Percentiles rank a stretch among this genome's conserved stretches.
phyloP scores from a whole-genome alignment of 345 rosid species.

The Adansonia digitata region DNA sequence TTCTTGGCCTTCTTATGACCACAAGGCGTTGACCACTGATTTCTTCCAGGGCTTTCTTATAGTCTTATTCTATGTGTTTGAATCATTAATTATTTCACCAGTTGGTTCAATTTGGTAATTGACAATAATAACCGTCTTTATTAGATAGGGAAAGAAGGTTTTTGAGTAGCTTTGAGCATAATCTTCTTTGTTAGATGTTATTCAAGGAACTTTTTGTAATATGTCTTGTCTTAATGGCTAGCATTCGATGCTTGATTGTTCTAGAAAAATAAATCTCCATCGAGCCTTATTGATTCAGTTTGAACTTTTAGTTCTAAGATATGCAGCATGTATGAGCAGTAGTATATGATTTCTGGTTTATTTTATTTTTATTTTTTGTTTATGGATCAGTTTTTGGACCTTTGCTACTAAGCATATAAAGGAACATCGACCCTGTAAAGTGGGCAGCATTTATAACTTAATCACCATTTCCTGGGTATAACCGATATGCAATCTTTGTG shows the following conservation, averaged over 20 bases:
- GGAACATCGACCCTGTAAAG: not conserved
- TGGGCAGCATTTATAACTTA: not conserved
- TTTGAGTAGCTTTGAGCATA: no score
- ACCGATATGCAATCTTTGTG: not conserved
- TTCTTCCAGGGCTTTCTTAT: not conserved
- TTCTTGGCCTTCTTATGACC: not conserved
- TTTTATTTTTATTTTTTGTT: no score
- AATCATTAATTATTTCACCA: not conserved
- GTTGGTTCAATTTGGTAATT: no score
- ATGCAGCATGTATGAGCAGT: not conserved
- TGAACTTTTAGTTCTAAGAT: not conserved
- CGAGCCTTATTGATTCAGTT: not conserved
- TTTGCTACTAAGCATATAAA: not conserved
- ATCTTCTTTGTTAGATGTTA: no score
- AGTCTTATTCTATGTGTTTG: not conserved
- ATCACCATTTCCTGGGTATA: not conserved
- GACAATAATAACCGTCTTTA: no score
- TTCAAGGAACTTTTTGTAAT: no score
- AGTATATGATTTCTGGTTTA: not conserved
- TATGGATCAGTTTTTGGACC: not conserved
- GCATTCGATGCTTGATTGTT: not conserved
- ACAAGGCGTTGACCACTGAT: not conserved
- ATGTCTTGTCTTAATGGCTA: no score
- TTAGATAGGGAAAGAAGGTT: no score
- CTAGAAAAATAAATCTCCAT: not conserved